A percentile compares a stretch with the other conserved stretches of the same genome.
These are phyloP conservation scores for Neonectria neomacrospora DNA, from an alignment of 2,329 filamentous ascomycete genomes.

Conservation along the genomic window DNA sequence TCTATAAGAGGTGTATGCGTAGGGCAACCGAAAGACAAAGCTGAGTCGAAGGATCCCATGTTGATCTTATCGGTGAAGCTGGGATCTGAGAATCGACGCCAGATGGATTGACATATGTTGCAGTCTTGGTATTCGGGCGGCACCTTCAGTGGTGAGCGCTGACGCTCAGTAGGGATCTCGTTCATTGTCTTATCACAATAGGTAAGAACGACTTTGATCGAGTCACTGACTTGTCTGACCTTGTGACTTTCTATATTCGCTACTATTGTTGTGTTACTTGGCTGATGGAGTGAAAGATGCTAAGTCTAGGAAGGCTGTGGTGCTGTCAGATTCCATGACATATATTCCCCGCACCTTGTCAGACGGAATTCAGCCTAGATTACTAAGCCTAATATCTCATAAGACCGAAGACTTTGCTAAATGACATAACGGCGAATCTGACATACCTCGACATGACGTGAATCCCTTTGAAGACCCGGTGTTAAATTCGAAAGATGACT, in stretches of 20 bases:
- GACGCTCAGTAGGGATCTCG: neutral
- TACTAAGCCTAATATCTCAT: no score
- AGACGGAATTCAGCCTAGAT: no score
- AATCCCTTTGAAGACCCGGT: no score
- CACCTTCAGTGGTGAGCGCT: neutral
- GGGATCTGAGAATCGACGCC: slow-evolving; percentile 1
- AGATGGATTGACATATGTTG: slow-evolving; percentile 9
- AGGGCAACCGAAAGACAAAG: neutral
- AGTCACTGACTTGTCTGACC: neutral
- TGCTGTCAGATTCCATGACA: neutral
- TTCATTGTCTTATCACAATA: neutral
- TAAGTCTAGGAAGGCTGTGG: neutral
- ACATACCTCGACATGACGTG: no score
- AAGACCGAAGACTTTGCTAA: no score
- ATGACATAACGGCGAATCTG: no score
- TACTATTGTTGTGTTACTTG: neutral
- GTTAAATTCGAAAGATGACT: no score
- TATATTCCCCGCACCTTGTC: no score
- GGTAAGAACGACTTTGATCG: neutral
- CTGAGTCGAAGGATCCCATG: neutral
- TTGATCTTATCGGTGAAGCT: neutral
- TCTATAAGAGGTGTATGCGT: slow-evolving; percentile 7
- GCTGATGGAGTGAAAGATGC: neutral
- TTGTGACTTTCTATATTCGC: neutral
- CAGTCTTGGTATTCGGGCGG: neutral